Conservation (phyloP, 768 basidiomycete genomes). For the Boletellus ananiceps region DNA sequence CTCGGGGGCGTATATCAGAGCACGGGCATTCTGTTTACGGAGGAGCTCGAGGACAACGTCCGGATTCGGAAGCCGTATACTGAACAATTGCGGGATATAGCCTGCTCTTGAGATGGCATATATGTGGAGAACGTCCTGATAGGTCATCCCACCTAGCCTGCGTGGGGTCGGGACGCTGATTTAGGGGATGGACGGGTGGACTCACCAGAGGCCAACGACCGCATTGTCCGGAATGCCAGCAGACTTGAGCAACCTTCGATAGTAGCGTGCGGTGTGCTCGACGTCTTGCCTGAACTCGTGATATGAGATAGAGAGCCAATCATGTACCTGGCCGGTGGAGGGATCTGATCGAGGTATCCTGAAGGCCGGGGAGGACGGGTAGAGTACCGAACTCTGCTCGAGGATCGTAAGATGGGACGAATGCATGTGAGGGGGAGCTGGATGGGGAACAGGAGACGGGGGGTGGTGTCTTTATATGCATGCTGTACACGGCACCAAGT, state of each 20-base stretch:
- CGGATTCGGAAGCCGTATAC: constrained; percentile 70
- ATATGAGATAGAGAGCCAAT: constrained; percentile 64
- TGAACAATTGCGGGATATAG: constrained; percentile 74
- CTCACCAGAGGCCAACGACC: constrained; percentile 71
- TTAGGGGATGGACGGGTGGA: constrained; percentile 4
- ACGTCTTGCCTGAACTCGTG: constrained; percentile 60
- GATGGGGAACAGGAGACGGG: constrained; percentile 3
- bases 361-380: constrained; percentile 53
- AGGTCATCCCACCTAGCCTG: constrained; percentile 73
- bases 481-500: constrained; percentile 23
- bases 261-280: constrained; percentile 60
- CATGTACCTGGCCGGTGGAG: constrained; percentile 37
- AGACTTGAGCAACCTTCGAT: constrained; percentile 46
- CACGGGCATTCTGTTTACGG: constrained; percentile 54
- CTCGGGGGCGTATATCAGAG: constrained; percentile 60
- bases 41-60: constrained; percentile 68
- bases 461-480: constrained; percentile 27
- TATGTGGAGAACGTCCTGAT: constrained; percentile 66
- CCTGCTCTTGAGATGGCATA: constrained; percentile 74
- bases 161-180: constrained; percentile 9
- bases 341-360: constrained; percentile 49
- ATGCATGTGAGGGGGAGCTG: constrained; percentile 19
- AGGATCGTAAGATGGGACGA: constrained; percentile 62
- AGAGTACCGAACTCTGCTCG: constrained; percentile 47
- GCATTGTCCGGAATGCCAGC: constrained; percentile 49